Evolutionary conservation across 805 yeast genomes (phyloP), one percentile per base, ranked within the genome.

Genomic region (Maudiozyma pseudohumilis): DNA sequence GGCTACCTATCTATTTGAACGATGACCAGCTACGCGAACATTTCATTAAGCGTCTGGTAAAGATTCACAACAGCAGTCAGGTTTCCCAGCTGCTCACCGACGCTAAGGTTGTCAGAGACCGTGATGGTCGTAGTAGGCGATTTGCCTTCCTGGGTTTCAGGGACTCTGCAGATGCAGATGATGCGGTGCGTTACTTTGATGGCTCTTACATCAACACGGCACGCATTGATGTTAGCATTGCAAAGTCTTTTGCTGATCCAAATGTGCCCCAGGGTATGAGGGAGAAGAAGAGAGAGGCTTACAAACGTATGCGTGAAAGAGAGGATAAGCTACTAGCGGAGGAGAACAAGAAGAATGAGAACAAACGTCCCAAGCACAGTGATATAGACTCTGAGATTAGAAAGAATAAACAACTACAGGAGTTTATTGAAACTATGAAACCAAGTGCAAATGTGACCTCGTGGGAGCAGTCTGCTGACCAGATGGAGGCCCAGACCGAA

Each of bases 121-220:
- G 80, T 48, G 75, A 74, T 47, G 98, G 98, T 19, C 81, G 80
- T 51, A 82, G 95, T 8, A 75, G 98, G 60, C 69, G 94, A 49
- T 92, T 92, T 67, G 97, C 95, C 6, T 92, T 92, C 51, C 67
- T 92, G 36, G 98, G 98, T 1, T 92, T 73, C 59, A 79, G 76
- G 50, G 67, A 76, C n/a, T 66, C 62, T 15, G 69, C 63, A 10
- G 95, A 83, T 50, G 97, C 98, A 1, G 74, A 69, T 35, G 71
- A 67, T 32, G 95, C 96, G 0, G 89, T 78, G 6, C 68, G 64
- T 34, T 86, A 72, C 59, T 88, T 81, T 59, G 68, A 92, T 61
- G 69, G 72, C 6, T 74, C 94, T 1, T 92, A 76, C 56, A 76
- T 92, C 40, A 92, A 85, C 51, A 87, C 96, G 1, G 69, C 94